phyloP scores from a whole-genome alignment of 768 basidiomycete species.

The Hysterangium stoloniferum region DNA sequence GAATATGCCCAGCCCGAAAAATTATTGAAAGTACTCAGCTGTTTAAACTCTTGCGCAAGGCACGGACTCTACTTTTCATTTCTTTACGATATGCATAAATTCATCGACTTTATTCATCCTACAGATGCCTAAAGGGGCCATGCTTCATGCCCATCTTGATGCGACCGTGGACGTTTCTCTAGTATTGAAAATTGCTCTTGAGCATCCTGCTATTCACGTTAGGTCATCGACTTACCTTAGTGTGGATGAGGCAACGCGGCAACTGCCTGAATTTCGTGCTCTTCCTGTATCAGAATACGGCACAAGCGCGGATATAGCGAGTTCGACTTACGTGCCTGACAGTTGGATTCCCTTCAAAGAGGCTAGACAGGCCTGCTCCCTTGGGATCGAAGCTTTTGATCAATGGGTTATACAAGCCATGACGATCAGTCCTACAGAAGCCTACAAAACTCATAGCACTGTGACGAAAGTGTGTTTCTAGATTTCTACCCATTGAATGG shows the following conservation, averaged over 20 bases:
- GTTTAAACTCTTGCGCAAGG: constrained; percentile 57
- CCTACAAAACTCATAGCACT: constrained; percentile 67
- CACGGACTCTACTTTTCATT: constrained; percentile 15
- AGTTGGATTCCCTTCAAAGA: constrained; percentile 48
- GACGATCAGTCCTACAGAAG: constrained; percentile 63
- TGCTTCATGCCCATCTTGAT: constrained; percentile 71
- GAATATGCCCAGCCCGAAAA: constrained; percentile 32
- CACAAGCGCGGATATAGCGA: constrained; percentile 17
- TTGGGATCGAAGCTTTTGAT: constrained; percentile 62
- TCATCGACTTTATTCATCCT: neutral
- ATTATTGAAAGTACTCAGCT: constrained; percentile 55
- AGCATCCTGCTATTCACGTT: constrained; percentile 56
- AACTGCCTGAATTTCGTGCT: constrained; percentile 47
- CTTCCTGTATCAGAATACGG: constrained; percentile 28
- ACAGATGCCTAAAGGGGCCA: constrained; percentile 76
- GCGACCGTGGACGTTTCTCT: constrained; percentile 52
- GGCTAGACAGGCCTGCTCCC: constrained; percentile 51
- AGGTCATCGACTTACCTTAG: constrained; percentile 35
- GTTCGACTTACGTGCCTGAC: constrained; percentile 32
- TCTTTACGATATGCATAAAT: neutral
- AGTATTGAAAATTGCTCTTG: constrained; percentile 46
- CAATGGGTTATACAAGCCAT: constrained; percentile 51
- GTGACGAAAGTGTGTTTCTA: constrained; percentile 43
- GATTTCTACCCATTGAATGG: too few relatives aligned
- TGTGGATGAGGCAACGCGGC: constrained; percentile 30